Conservation (phyloP, 495 filamentous ascomycete genomes). For the Penicillium ochrochloron region DNA sequence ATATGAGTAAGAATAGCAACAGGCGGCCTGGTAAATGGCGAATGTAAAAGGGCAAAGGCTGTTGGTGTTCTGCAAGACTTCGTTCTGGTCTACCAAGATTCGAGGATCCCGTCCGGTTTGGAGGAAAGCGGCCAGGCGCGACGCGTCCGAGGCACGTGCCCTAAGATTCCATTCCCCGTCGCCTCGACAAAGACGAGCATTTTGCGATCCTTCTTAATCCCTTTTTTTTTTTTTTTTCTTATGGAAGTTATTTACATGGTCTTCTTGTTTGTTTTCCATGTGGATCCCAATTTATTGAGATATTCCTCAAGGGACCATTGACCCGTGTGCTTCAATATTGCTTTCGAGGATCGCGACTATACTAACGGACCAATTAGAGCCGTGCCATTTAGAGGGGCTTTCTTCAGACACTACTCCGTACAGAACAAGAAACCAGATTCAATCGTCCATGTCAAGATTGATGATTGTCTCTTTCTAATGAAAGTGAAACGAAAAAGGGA, state of each 20-base stretch:
- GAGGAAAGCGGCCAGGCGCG: constrained; percentile 29
- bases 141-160: constrained; percentile 37
- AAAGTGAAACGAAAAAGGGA: not conserved
- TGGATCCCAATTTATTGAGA: constrained; percentile 12
- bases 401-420: not conserved
- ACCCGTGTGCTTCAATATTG: not conserved
- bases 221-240: not conserved
- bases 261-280: constrained; percentile 3
- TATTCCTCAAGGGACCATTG: not conserved
- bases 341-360: constrained; percentile 11
- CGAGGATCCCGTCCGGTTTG: constrained; percentile 15
- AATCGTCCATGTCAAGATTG: not conserved
- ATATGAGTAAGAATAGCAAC: constrained; percentile 6
- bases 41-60: not conserved
- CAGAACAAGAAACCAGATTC: not conserved
- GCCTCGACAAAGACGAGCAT: constrained; percentile 31
- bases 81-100: not conserved
- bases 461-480: not conserved
- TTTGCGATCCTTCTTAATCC: constrained; percentile 7
- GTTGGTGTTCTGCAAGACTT: constrained; percentile 5
- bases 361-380: not conserved
- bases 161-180: constrained; percentile 34
- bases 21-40: not conserved
- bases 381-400: not conserved
- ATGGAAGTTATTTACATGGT: constrained; percentile 1